Percentiles rank a stretch among this genome's conserved stretches.
phyloP scores from a whole-genome alignment of 2,329 filamentous ascomycete genomes.

The Hypoxylon rubiginosum region DNA sequence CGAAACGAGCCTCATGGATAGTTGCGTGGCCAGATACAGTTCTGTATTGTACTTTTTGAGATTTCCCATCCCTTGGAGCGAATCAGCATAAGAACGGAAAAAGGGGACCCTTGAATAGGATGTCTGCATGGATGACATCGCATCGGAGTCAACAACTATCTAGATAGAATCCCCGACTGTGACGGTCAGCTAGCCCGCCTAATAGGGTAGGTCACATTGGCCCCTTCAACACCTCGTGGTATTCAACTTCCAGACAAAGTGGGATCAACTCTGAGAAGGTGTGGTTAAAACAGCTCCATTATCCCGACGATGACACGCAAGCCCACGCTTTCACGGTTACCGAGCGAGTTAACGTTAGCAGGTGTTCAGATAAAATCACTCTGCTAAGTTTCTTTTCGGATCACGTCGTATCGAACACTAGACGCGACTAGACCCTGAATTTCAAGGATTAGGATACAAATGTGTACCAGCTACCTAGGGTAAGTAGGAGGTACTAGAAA shows the following conservation, averaged over 20 bases:
- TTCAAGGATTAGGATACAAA: background rate
- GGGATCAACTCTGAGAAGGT: slow-evolving; percentile 10
- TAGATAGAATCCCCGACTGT: slow-evolving; percentile 24
- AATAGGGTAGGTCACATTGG: slow-evolving; percentile 40
- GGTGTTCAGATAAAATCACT: background rate
- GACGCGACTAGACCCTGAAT: too few relatives aligned
- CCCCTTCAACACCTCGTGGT: slow-evolving; percentile 20
- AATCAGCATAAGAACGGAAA: background rate
- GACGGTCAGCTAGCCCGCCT: slow-evolving; percentile 12
- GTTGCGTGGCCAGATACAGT: background rate
- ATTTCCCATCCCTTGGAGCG: background rate
- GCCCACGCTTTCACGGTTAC: background rate
- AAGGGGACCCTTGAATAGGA: background rate
- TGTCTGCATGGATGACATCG: slow-evolving; percentile 22
- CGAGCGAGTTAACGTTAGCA: background rate
- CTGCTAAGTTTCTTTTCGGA: background rate
- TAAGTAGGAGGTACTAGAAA: too few relatives aligned
- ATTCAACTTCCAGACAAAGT: slow-evolving; percentile 12
- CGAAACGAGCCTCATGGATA: background rate
- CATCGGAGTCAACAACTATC: slow-evolving; percentile 29
- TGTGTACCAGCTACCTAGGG: too few relatives aligned
- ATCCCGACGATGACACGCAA: slow-evolving; percentile 6
- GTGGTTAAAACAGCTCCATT: slow-evolving; percentile 15
- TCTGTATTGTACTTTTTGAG: background rate
- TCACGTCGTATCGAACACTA: slow-evolving; percentile 1